Percentiles rank a stretch among this genome's conserved stretches.
These are phyloP conservation scores for Microbotryum intermedium DNA, from an alignment of 1,284 basidiomycete genomes.

Conservation along the genomic window DNA sequence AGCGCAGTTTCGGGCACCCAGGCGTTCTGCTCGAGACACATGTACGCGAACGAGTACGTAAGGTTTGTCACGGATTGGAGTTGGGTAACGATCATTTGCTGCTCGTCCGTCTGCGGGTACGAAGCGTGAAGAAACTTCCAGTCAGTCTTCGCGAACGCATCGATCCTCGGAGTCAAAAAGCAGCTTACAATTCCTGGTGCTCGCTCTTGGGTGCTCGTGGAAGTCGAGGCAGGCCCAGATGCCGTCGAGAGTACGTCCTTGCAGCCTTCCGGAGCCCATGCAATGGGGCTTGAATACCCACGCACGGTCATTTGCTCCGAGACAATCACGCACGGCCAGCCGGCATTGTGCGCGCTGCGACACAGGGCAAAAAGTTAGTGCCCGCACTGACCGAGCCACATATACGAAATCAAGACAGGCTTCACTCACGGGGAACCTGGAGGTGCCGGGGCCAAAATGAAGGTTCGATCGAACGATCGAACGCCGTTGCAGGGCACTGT, in stretches of 20 bases:
- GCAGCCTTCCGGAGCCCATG: slow-evolving; percentile 19
- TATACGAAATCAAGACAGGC: neutral
- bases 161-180: neutral
- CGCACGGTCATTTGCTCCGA: slow-evolving; percentile 81
- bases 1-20: slow-evolving; percentile 38
- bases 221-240: neutral
- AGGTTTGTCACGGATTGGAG: slow-evolving; percentile 37
- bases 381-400: neutral
- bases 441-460: slow-evolving; percentile 71
- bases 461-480: slow-evolving; percentile 87
- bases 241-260: slow-evolving; percentile 4
- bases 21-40: slow-evolving; percentile 39
- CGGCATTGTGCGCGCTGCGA: slow-evolving; percentile 61
- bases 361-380: neutral
- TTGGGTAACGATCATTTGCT: slow-evolving; percentile 38
- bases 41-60: slow-evolving; percentile 38
- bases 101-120: slow-evolving; percentile 33
- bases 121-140: neutral
- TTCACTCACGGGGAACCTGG: slow-evolving; percentile 67
- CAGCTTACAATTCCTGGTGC: slow-evolving; percentile 20
- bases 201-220: slow-evolving; percentile 11
- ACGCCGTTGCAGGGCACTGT: slow-evolving; percentile 50
- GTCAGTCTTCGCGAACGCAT: neutral
- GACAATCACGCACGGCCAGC: slow-evolving; percentile 83
- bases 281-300: slow-evolving; percentile 62